phyloP scores from a whole-genome alignment of 140 eudicot genomes.

The Bidens hawaiensis region DNA sequence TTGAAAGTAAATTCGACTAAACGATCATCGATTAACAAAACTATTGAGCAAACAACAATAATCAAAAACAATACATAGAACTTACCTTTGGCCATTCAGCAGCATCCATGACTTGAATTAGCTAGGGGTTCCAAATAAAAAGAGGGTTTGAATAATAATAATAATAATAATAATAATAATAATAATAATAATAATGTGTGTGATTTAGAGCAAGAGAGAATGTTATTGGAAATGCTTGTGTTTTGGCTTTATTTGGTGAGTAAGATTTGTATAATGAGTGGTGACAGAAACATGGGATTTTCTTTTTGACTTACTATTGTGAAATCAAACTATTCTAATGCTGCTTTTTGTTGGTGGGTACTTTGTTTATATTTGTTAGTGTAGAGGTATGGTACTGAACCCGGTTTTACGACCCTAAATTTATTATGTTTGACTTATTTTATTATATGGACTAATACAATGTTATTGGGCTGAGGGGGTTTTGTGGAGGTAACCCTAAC shows the following conservation, averaged over 20 bases:
- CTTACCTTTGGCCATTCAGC: conserved; percentile 81
- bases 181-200: no score
- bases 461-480: no score
- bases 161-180: no score
- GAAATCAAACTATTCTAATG: conserved; percentile 30
- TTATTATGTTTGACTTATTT: no score
- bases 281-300: conserved; percentile 35
- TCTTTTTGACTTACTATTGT: conserved; percentile 53
- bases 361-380: conserved; percentile 31
- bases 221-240: conserved; percentile 50
- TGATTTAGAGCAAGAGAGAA: conserved; percentile 42
- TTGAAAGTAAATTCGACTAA: conserved; percentile 8
- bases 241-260: conserved; percentile 59
- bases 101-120: conserved; percentile 65
- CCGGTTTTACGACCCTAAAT: no score
- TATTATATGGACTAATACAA: no score
- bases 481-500: no score
- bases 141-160: no score
- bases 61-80: no score
- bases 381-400: no score
- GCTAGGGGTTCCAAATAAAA: no score
- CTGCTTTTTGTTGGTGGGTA: conserved; percentile 33
- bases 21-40: conserved; percentile 1
- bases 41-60: no score
- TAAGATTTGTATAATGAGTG: conserved; percentile 32